Percentiles rank a stretch among this genome's conserved stretches.
These are phyloP conservation scores for Torrubiellomyces zombiae DNA, from an alignment of 2,329 filamentous ascomycete genomes.

Conservation along the genomic window DNA sequence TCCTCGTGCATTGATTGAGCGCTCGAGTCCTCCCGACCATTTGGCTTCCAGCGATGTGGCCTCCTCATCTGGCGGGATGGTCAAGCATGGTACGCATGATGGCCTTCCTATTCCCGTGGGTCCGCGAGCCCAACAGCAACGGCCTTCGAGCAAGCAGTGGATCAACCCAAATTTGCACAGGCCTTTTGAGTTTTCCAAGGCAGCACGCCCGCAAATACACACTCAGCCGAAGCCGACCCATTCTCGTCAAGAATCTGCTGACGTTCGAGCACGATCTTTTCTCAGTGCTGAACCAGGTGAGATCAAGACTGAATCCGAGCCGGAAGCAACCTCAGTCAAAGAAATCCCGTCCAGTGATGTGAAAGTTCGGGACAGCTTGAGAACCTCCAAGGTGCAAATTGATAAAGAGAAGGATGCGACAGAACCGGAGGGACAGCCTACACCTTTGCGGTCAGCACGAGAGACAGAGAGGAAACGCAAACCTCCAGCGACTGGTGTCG, in stretches of 20 bases:
- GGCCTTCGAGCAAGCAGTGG: slow-evolving; percentile 43
- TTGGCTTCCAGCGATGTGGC: slow-evolving; percentile 7
- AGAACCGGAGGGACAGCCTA: not conserved
- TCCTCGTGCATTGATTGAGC: slow-evolving; percentile 34
- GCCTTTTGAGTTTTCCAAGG: slow-evolving; percentile 34
- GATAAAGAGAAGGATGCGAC: too few species aligned
- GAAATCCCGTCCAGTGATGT: too few species aligned
- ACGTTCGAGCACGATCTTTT: slow-evolving; percentile 20
- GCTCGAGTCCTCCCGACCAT: slow-evolving; percentile 26
- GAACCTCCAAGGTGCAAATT: not conserved
- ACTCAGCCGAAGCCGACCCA: slow-evolving; percentile 16
- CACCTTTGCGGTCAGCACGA: not conserved
- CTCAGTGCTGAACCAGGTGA: slow-evolving; percentile 31
- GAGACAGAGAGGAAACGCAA: slow-evolving; percentile 10
- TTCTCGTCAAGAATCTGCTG: too few species aligned
- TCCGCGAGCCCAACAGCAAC: slow-evolving; percentile 33
- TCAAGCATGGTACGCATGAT: slow-evolving; percentile 22
- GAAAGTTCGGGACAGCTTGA: too few species aligned
- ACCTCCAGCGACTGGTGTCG: slow-evolving; percentile 14
- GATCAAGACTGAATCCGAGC: slow-evolving; percentile 23
- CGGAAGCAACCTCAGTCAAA: slow-evolving; percentile 9
- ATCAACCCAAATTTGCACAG: slow-evolving; percentile 37
- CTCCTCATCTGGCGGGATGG: slow-evolving; percentile 22
- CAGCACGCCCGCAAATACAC: slow-evolving; percentile 36
- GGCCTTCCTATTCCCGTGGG: slow-evolving; percentile 34